These are phyloP conservation scores for Claviceps paspali DNA, from an alignment of 2,329 filamentous ascomycete genomes.

Conservation along the genomic window DNA sequence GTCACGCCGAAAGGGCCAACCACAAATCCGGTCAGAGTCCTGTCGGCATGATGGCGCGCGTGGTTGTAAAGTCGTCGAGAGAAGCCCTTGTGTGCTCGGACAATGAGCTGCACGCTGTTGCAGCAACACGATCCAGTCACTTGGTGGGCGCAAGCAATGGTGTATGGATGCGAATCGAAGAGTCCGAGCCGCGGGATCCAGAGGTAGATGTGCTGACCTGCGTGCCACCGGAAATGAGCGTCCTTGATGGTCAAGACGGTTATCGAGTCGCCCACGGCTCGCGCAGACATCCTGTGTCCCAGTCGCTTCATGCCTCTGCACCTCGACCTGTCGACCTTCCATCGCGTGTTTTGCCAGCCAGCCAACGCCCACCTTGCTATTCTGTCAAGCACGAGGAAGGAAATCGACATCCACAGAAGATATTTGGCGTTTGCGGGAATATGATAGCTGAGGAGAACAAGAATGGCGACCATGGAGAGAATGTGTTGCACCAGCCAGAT, in stretches of 20 bases:
- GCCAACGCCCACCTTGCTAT: slow-evolving; percentile 33
- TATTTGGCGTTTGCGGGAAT: slow-evolving; percentile 42
- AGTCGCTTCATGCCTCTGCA: slow-evolving; percentile 33
- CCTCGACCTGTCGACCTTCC: slow-evolving; percentile 23
- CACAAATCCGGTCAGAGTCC: slow-evolving; percentile 27
- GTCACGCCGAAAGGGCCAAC: slow-evolving; percentile 41
- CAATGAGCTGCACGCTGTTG: slow-evolving; percentile 43
- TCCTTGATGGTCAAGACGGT: slow-evolving; percentile 44
- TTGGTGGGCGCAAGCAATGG: slow-evolving; percentile 40
- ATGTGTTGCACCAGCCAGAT: slow-evolving; percentile 56
- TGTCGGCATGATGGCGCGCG: slow-evolving; percentile 22
- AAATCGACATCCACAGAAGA: slow-evolving; percentile 52
- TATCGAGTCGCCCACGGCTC: slow-evolving; percentile 33
- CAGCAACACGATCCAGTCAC: slow-evolving; percentile 36
- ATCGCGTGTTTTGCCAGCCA: slow-evolving; percentile 35
- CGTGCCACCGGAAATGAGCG: slow-evolving; percentile 41
- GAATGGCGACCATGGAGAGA: slow-evolving; percentile 41
- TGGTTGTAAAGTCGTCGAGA: slow-evolving; percentile 36
- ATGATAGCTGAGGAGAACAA: slow-evolving; percentile 49
- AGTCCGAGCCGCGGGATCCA: slow-evolving; percentile 40
- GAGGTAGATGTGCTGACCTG: slow-evolving; percentile 46
- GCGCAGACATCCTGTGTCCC: slow-evolving; percentile 36
- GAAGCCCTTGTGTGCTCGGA: slow-evolving; percentile 41
- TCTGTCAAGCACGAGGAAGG: slow-evolving; percentile 47
- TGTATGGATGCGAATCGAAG: slow-evolving; percentile 45